Base-by-base conservation (phyloP, 176 grass and related monocot species). In the Ampelocalamus luodianensis region DNA sequence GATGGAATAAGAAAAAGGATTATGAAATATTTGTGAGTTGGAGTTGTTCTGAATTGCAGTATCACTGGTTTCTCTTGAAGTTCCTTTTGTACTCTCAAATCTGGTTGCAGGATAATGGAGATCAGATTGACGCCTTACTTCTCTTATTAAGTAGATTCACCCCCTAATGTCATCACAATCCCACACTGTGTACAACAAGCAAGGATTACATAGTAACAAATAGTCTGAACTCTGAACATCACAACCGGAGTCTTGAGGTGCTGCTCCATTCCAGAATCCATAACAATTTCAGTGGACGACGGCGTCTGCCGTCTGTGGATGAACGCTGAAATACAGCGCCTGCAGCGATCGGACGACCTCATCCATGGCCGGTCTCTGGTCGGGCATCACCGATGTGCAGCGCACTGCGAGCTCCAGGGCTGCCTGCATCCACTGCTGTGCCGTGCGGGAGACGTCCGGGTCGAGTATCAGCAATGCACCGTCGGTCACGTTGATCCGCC, bases 321-420 rank as follows among this genome's bases (percentile, higher is more conserved):
- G 50, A 68, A 39, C 61, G 5, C 27, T 18, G 14, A 34, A 75
- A 48, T 80, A 59, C 10, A 90, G 67, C 0, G 50, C 68, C 65
- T 92, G 85, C 74, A 94, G 72, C 9, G 72, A 83, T 37, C 75
- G 75, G 46, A 86, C 74, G 18, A 92, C 85, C 50, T 94, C 89
- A 68, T 84, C 54, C 85, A 97, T 92, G 68, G 71, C 74, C 11
- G 91, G 94, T 64, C 94, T 79, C 79, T 88, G 89, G 65, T 94
- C 85, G 13, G 89, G 91, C 89, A 90, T 86, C 56, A 97, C 87
- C 0, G 91, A 87, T 7, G 94, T 94, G 89, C 94, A 94, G 48
- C 74, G 81, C 56, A 90, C 70, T 0, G 94, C 91, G 42, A 97
- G 82, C 66, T 90, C 91, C 11, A 97, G 85, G 14, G 87, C 79